Evolutionary conservation across 768 basidiomycete species (phyloP).

Genomic region (Suillus americanus): DNA sequence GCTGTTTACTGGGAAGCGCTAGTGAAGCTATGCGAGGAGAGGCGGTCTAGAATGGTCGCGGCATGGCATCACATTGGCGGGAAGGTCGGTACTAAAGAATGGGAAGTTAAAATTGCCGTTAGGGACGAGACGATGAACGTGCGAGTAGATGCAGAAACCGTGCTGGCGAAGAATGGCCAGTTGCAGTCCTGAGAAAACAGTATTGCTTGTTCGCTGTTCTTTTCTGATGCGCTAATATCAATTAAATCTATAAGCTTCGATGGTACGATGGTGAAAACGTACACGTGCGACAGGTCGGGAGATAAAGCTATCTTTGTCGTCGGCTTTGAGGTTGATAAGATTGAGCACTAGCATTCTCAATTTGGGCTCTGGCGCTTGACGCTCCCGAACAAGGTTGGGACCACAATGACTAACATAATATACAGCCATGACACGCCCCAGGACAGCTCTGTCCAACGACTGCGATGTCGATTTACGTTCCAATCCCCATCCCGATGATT

Average conservation of each 20-base stretch:
- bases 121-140: constrained; percentile 14
- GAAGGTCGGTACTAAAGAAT: constrained; percentile 72
- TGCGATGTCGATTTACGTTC: constrained; percentile 13
- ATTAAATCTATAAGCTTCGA: not conserved
- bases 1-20: constrained; percentile 73
- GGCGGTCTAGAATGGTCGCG: constrained; percentile 47
- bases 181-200: not conserved
- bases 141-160: not conserved
- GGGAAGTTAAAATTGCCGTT: constrained; percentile 60
- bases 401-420: not conserved
- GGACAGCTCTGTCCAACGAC: not conserved
- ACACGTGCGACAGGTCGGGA: not conserved
- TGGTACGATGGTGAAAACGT: not conserved
- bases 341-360: not conserved
- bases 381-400: constrained; percentile 1
- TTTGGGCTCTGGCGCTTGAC: not conserved
- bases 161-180: not conserved
- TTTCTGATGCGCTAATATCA: not conserved
- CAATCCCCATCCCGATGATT: constrained; percentile 24
- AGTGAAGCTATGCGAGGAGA: constrained; percentile 51
- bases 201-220: not conserved
- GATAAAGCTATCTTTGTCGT: not conserved
- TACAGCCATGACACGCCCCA: not conserved
- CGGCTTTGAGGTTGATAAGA: not conserved
- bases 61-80: constrained; percentile 73